Percentiles rank a stretch among this genome's conserved stretches.
Evolutionary conservation across 768 basidiomycete genomes (phyloP).

Genomic region (Leccinum pellstonianum): DNA sequence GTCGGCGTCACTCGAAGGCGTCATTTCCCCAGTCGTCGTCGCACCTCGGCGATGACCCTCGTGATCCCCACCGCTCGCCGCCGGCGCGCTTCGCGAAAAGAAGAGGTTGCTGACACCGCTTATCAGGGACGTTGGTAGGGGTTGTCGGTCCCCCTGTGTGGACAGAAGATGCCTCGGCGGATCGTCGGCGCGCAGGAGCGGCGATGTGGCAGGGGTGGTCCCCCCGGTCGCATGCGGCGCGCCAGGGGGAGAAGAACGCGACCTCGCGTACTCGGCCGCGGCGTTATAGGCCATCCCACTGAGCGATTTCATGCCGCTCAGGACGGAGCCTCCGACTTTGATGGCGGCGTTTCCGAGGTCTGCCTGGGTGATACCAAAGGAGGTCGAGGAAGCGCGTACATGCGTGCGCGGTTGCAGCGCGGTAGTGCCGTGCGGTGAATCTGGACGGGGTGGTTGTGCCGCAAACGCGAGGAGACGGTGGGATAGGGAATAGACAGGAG

Average conservation of each 20-base stretch:
- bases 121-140: conserved; percentile 20
- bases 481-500: conserved; percentile 61
- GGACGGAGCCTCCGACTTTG: conserved; percentile 58
- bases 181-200: conserved; percentile 1
- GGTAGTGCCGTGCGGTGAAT: conserved; percentile 18
- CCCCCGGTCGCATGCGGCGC: background rate
- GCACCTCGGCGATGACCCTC: conserved; percentile 20
- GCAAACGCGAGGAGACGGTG: conserved; percentile 64
- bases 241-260: conserved; percentile 19
- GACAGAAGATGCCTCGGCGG: conserved; percentile 19
- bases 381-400: conserved; percentile 24
- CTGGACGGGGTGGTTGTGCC: conserved; percentile 33
- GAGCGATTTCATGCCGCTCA: conserved; percentile 62
- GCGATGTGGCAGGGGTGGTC: conserved; percentile 8
- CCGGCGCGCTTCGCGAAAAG: conserved; percentile 66
- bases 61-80: conserved; percentile 29
- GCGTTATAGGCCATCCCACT: conserved; percentile 61
- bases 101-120: conserved; percentile 38
- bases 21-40: conserved; percentile 7
- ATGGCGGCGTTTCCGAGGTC: conserved; percentile 55
- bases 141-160: conserved; percentile 19
- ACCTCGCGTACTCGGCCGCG: conserved; percentile 40
- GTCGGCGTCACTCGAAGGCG: conserved; percentile 15
- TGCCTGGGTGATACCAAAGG: conserved; percentile 41
- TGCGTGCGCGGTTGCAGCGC: conserved; percentile 24